Conservation (phyloP, 352 stramenopile genomes). For the Nothophytophthora sp. region DNA sequence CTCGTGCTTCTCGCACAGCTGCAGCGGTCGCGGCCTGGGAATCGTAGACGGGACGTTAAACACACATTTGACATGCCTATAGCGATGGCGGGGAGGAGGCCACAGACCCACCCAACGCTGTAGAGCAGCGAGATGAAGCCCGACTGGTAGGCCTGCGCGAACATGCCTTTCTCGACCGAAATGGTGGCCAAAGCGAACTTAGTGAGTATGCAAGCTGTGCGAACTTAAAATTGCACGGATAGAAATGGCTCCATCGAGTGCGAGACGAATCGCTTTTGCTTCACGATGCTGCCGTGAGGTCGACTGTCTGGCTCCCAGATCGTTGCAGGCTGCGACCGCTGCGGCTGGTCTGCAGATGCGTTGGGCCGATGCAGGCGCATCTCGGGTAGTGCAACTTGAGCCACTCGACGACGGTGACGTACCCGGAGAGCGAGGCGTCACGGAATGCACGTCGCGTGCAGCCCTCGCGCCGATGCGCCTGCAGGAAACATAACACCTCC, state of each 20-base stretch:
- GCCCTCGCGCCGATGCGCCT: constrained; percentile 11
- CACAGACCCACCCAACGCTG: constrained; percentile 60
- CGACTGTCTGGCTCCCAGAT: no score
- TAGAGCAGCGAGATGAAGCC: constrained; percentile 64
- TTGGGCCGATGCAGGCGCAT: background rate
- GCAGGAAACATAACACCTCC: constrained; percentile 14
- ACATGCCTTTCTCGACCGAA: constrained; percentile 33
- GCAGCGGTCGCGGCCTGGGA: constrained; percentile 49
- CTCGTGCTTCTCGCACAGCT: constrained; percentile 62
- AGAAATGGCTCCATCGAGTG: no score
- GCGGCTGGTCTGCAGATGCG: background rate
- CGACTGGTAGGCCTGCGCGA: constrained; percentile 48
- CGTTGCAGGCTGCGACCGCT: no score
- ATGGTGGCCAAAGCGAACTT: no score
- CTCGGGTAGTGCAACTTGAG: background rate
- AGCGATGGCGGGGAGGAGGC: no score
- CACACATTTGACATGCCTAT: background rate
- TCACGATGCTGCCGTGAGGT: no score
- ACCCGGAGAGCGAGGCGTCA: constrained; percentile 5
- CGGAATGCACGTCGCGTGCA: constrained; percentile 7
- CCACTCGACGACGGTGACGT: constrained; percentile 9
- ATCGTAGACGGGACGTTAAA: no score
- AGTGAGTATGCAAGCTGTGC: no score
- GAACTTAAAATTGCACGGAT: no score
- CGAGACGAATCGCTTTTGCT: no score